Percentiles rank a stretch among this genome's conserved stretches.
Conservation (phyloP, 1,284 basidiomycete genomes). For the Cryptococcus depauperatus region DNA sequence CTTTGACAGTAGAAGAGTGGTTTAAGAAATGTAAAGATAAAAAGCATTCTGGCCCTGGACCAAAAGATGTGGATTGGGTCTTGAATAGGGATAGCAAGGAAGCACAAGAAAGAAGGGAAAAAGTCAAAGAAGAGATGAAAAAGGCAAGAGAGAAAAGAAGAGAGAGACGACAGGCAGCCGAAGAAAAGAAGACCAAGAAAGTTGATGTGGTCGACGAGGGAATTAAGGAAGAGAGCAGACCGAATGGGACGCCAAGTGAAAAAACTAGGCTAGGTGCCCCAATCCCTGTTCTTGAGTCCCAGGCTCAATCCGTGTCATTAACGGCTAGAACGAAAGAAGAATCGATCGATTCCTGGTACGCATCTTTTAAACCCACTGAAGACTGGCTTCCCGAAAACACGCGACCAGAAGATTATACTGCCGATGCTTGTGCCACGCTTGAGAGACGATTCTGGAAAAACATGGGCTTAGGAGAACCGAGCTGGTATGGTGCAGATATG, state of each 20-base stretch:
- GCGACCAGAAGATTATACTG: constrained; percentile 63
- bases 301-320: neutral
- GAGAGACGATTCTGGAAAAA: constrained; percentile 91
- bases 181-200: constrained; percentile 48
- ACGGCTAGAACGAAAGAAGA: neutral
- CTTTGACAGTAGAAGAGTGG: constrained; percentile 79
- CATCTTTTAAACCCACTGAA: constrained; percentile 58
- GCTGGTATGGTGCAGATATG: constrained; percentile 96
- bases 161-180: constrained; percentile 43
- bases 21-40: constrained; percentile 58
- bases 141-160: constrained; percentile 18
- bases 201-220: constrained; percentile 50
- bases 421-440: constrained; percentile 74
- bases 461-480: constrained; percentile 60
- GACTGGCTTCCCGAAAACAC: constrained; percentile 74
- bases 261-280: too few relatives aligned
- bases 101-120: constrained; percentile 23
- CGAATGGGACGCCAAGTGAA: constrained; percentile 4
- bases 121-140: constrained; percentile 14
- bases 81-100: constrained; percentile 33
- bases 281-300: constrained; percentile 7
- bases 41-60: constrained; percentile 31
- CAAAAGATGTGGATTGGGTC: constrained; percentile 29
- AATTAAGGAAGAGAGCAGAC: constrained; percentile 7
- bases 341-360: constrained; percentile 51